Conservation (phyloP, 768 basidiomycete genomes). For the Chalciporus chontae region DNA sequence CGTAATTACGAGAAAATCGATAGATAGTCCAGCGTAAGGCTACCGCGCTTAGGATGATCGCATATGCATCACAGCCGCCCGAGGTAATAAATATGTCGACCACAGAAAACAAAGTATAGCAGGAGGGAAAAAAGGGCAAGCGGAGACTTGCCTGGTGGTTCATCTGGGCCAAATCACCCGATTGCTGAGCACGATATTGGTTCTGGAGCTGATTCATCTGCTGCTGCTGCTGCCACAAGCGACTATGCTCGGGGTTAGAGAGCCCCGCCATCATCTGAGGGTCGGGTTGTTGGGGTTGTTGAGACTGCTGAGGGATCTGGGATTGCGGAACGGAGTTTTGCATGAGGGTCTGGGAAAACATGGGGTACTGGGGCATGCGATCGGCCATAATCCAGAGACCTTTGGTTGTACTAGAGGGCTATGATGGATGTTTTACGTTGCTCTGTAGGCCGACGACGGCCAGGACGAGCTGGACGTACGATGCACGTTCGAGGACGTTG, state of each 20-base stretch:
- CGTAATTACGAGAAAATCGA: constrained; percentile 13
- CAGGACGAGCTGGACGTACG: constrained; percentile 20
- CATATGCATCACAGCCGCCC: constrained; percentile 12
- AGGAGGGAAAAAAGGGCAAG: constrained; percentile 13
- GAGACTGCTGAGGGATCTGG: constrained; percentile 42
- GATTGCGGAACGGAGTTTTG: constrained; percentile 40
- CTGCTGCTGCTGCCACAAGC: constrained; percentile 61
- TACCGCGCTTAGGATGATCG: constrained; percentile 11
- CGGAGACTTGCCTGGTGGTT: constrained; percentile 45
- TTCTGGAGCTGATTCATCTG: constrained; percentile 47
- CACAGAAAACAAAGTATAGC: constrained; percentile 13
- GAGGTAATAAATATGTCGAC: constrained; percentile 1
- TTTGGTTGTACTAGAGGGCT: constrained; percentile 22
- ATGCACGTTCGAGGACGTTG: constrained; percentile 21
- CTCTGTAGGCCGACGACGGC: constrained; percentile 25
- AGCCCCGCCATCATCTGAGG: constrained; percentile 37
- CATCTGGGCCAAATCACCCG: constrained; percentile 41
- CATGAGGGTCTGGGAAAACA: constrained; percentile 50
- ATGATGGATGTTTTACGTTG: constrained; percentile 30
- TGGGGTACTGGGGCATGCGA: constrained; percentile 52
- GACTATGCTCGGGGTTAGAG: constrained; percentile 48
- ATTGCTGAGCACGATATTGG: constrained; percentile 38
- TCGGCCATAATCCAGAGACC: constrained; percentile 54
- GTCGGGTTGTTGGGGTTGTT: constrained; percentile 42
- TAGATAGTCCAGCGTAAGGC: constrained; percentile 1